Base-by-base conservation (phyloP, 2,329 filamentous ascomycete genomes). In the Fusarium subglutinans region DNA sequence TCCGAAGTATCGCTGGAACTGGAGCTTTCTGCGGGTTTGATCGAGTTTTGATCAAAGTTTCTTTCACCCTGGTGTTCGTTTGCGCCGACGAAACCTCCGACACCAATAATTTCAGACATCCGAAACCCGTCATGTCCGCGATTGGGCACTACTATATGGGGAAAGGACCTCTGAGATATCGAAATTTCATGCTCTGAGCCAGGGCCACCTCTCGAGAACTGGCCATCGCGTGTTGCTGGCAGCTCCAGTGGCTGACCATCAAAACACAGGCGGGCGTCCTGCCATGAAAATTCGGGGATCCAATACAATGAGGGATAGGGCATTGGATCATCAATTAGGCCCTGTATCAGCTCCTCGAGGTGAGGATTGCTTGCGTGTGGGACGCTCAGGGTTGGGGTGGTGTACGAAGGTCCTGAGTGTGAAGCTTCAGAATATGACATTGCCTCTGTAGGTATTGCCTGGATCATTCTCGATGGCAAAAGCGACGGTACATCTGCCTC, bases 391-490 rank as follows among this genome's bases (percentile, higher is more conserved):
- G 66, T n/a, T 20, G 61, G 61, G 2, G n/a, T 4, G 37, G 67
- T 13, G 1, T 33, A 9, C 2, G 41, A 67, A 11, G 17, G 3
- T 3, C 69, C 67, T 0, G 56, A 58, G 1, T 35, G 56, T 0
- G 62, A 71, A 12, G 35, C 1, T 0, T 40, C n/a, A 4, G 67
- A 56, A 6, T 1, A 5, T 18, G 66, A 20, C 30, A 54, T 24
- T 3, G 1, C 12, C 9, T 33, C 24, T 1, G n/a, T 3, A 3
- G 10, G 28, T 11, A 1, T 14, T 41, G 18, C 0, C 17, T 24
- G 26, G 2, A 8, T 2, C 2, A 17, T 2, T 15, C 18, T 3
- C 0, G 2, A 22, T 5, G 37, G 35, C 8, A 56, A 1, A 0
- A 6, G 24, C 6, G 38, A 3, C 4, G 2, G 4, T 6, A 12